Conservation (phyloP, 2,329 filamentous ascomycete genomes). For the Colletotrichum simmondsii region DNA sequence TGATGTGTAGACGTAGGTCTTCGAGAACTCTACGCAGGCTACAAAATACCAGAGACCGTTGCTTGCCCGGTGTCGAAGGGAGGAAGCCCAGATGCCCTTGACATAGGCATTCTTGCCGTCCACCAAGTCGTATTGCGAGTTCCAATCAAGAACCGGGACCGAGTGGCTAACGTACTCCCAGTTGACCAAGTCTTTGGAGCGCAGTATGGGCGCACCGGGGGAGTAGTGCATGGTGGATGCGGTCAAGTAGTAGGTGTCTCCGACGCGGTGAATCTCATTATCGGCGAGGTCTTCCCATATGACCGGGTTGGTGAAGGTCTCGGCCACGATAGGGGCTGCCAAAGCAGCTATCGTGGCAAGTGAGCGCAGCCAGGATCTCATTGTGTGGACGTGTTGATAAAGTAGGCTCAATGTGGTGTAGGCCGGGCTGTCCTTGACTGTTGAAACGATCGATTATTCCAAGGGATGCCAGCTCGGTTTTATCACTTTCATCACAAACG, state of each 20-base stretch:
- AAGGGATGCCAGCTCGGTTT: too few species aligned
- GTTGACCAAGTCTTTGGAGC: constrained; percentile 62
- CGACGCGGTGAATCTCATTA: constrained; percentile 59
- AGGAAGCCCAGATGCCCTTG: constrained; percentile 66
- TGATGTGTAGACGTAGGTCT: constrained; percentile 33
- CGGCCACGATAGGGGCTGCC: too few species aligned
- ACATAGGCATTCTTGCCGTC: constrained; percentile 57
- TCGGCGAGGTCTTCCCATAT: constrained; percentile 63
- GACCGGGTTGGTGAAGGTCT: constrained; percentile 55
- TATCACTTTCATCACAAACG: too few species aligned
- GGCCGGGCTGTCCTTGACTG: too few species aligned
- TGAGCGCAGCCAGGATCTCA: too few species aligned
- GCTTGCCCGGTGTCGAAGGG: constrained; percentile 52
- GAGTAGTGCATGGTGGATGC: constrained; percentile 64
- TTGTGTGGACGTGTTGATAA: too few species aligned
- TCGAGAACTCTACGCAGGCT: constrained; percentile 25
- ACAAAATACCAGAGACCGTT: constrained; percentile 32
- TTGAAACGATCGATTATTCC: too few species aligned
- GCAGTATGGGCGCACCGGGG: constrained; percentile 62
- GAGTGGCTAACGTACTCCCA: constrained; percentile 55
- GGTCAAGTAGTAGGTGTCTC: constrained; percentile 60
- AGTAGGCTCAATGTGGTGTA: too few species aligned
- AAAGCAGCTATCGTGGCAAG: too few species aligned
- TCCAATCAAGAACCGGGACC: constrained; percentile 53
- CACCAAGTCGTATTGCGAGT: constrained; percentile 54